Conservation (phyloP, 169 alveolate species). For the Ichthyophthirius multifiliis region DNA sequence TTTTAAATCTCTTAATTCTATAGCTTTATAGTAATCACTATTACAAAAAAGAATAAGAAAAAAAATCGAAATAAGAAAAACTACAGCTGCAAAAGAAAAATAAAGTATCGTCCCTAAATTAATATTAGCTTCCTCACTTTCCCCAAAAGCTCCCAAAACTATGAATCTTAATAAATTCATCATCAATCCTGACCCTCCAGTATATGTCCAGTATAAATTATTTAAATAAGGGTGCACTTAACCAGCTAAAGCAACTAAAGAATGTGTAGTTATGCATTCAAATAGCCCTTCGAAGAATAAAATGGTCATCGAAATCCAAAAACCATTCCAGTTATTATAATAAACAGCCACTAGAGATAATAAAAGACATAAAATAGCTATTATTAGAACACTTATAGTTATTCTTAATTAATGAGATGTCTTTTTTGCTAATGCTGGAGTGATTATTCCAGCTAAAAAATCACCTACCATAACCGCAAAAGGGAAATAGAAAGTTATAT, state of each 20-base stretch:
- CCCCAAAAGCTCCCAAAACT: background rate
- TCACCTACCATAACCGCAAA: constrained; percentile 2
- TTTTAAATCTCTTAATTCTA: no score
- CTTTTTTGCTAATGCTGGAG: background rate
- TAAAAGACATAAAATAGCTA: background rate
- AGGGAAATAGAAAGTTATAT: background rate
- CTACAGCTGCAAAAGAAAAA: background rate
- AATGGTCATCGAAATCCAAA: background rate
- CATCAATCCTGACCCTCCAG: background rate
- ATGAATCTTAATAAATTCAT: background rate
- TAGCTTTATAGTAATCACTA: background rate
- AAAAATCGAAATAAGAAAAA: background rate
- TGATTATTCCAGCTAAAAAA: background rate
- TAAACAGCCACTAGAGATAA: background rate
- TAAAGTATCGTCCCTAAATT: background rate
- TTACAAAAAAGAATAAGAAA: background rate
- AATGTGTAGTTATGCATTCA: background rate
- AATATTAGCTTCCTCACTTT: background rate
- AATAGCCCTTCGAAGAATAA: background rate
- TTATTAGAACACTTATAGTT: background rate
- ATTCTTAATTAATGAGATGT: background rate
- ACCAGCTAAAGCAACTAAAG: background rate
- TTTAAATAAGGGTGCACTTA: background rate
- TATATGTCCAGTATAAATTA: constrained; percentile 1
- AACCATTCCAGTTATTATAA: background rate